Percentiles rank a stretch among this genome's conserved stretches.
Conservation (phyloP, 257 asterid species). For the Nicotiana tomentosiformis region DNA sequence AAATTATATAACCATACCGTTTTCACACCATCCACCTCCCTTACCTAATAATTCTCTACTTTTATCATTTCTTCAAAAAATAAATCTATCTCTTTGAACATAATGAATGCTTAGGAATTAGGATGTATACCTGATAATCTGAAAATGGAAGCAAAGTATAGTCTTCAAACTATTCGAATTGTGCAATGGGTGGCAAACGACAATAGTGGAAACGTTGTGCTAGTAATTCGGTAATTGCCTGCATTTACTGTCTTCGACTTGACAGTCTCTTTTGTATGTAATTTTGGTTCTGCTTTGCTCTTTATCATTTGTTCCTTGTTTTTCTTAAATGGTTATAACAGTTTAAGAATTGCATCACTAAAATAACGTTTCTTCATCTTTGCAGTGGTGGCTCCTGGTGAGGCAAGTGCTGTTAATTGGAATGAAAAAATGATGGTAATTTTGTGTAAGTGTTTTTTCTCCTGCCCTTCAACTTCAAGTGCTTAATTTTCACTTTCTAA, state of each 20-base stretch:
- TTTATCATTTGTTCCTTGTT: background rate
- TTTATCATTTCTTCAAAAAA: no score
- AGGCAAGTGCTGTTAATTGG: constrained; percentile 85
- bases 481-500: background rate
- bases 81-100: no score
- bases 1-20: no score
- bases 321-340: background rate
- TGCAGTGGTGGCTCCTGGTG: constrained; percentile 78
- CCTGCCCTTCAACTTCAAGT: background rate
- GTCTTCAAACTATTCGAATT: background rate
- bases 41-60: no score
- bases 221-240: background rate
- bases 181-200: background rate
- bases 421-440: constrained; percentile 76
- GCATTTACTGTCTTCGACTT: background rate
- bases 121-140: no score
- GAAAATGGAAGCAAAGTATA: background rate
- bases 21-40: no score
- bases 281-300: background rate
- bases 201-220: background rate
- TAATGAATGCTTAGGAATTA: no score
- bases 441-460: background rate
- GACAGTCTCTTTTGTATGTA: constrained; percentile 27
- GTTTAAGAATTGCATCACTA: background rate
- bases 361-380: constrained; percentile 18